Percentiles rank a stretch among this genome's conserved stretches.
phyloP scores from a whole-genome alignment of 371 early-diverging fungal species.

The Lichtheimia ramosa region DNA sequence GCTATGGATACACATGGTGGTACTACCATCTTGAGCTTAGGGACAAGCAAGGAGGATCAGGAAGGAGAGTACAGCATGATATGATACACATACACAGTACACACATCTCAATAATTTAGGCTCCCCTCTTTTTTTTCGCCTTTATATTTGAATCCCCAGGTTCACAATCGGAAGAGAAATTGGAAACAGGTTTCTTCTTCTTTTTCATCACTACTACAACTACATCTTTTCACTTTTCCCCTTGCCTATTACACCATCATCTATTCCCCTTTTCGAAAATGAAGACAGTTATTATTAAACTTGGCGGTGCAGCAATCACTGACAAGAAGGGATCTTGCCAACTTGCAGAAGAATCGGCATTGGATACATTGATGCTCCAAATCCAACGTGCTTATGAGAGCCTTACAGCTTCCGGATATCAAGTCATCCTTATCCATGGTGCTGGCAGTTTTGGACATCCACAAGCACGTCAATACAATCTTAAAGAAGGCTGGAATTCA shows the following conservation, averaged over 20 bases:
- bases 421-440: constrained; percentile 43
- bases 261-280: constrained; percentile 1
- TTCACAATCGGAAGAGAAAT: too few relatives aligned
- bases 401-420: constrained; percentile 20
- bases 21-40: too few relatives aligned
- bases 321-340: constrained; percentile 37
- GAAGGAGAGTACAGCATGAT: too few relatives aligned
- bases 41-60: too few relatives aligned
- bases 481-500: constrained; percentile 39
- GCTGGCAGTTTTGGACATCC: constrained; percentile 57
- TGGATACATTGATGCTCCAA: constrained; percentile 24
- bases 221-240: neutral
- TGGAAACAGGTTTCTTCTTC: neutral
- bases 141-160: too few relatives aligned
- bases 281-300: constrained; percentile 42
- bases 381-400: constrained; percentile 23
- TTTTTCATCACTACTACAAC: neutral
- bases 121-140: too few relatives aligned
- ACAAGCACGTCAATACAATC: constrained; percentile 33
- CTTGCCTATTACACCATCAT: neutral
- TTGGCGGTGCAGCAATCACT: constrained; percentile 52
- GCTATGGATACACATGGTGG: too few relatives aligned
- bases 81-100: too few relatives aligned
- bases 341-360: constrained; percentile 13
- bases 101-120: too few relatives aligned